phyloP scores from a whole-genome alignment of 192 early-diverging fungal species.

The Backusella morwellensis region DNA sequence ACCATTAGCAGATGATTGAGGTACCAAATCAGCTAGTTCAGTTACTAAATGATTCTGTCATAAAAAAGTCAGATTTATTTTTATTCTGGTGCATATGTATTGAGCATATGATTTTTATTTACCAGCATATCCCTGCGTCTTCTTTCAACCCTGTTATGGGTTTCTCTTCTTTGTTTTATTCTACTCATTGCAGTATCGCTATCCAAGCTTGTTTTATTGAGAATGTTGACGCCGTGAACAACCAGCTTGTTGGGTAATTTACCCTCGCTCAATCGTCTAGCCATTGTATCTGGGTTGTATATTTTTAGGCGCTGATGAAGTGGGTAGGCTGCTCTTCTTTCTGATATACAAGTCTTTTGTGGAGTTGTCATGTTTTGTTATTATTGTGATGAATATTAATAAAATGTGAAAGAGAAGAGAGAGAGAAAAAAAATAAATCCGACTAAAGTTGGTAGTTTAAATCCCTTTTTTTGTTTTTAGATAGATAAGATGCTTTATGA shows the following conservation, averaged over 20 bases:
- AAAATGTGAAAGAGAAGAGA: neutral
- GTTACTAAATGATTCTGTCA: conserved; percentile 35
- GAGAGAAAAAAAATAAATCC: neutral
- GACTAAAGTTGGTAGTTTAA: neutral
- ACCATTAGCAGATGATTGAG: conserved; percentile 25
- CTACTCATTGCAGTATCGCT: conserved; percentile 65
- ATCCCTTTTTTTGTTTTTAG: neutral
- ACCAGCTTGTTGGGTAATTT: conserved; percentile 25
- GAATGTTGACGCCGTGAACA: conserved; percentile 71
- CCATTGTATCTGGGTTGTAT: conserved; percentile 29
- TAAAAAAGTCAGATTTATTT: neutral
- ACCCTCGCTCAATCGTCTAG: conserved; percentile 10
- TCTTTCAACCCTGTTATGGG: conserved; percentile 72
- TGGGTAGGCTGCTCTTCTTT: conserved; percentile 32
- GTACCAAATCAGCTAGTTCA: conserved; percentile 42
- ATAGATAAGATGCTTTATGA: neutral
- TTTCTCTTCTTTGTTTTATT: conserved; percentile 65
- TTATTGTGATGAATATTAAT: neutral
- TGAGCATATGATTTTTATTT: conserved; percentile 7
- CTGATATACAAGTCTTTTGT: conserved; percentile 22
- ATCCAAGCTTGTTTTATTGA: conserved; percentile 69
- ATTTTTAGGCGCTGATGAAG: conserved; percentile 30
- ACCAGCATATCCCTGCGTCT: conserved; percentile 65
- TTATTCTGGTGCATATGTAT: neutral
- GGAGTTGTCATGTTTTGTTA: neutral